Evolutionary conservation across 352 stramenopile species (phyloP).

Genomic region (Blastocystis sp.): DNA sequence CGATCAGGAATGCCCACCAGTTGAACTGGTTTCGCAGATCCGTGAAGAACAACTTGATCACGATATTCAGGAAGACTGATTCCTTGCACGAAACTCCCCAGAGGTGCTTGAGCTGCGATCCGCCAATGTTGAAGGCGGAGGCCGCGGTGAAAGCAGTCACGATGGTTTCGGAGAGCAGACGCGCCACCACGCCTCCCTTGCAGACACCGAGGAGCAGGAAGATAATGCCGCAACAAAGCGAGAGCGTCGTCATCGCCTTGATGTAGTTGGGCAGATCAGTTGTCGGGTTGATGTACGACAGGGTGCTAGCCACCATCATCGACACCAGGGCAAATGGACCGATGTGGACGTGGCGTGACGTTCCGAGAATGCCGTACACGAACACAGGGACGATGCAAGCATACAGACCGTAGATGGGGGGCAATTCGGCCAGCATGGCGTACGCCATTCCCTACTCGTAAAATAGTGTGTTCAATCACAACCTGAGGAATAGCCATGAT

Average conservation of each 20-base stretch:
- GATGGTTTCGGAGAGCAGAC: slow-evolving; percentile 72
- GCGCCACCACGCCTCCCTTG: slow-evolving; percentile 71
- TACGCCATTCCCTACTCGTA: slow-evolving; percentile 72
- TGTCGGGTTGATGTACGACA: slow-evolving; percentile 29
- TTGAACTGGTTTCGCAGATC: slow-evolving; percentile 50
- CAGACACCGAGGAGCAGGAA: slow-evolving; percentile 70
- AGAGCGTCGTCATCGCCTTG: slow-evolving; percentile 14
- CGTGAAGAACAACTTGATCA: slow-evolving; percentile 54
- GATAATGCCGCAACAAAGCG: slow-evolving; percentile 70
- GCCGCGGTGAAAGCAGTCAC: slow-evolving; percentile 71
- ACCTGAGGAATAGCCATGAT: slow-evolving; percentile 73
- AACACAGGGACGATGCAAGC: slow-evolving; percentile 71
- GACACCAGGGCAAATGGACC: slow-evolving; percentile 71
- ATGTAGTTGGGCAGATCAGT: slow-evolving; percentile 33
- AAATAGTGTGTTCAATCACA: neutral
- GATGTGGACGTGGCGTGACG: slow-evolving; percentile 69
- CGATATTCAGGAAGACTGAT: slow-evolving; percentile 40
- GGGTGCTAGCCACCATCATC: slow-evolving; percentile 67
- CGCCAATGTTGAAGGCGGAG: slow-evolving; percentile 72
- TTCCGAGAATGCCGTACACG: slow-evolving; percentile 72
- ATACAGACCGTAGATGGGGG: slow-evolving; percentile 72
- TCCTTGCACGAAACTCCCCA: slow-evolving; percentile 67
- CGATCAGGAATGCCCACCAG: slow-evolving; percentile 67
- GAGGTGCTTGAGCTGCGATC: slow-evolving; percentile 72
- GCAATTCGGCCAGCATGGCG: slow-evolving; percentile 71